These are phyloP conservation scores for Suhomyces prunicola DNA, from an alignment of 805 yeast species.

Conservation along the genomic window DNA sequence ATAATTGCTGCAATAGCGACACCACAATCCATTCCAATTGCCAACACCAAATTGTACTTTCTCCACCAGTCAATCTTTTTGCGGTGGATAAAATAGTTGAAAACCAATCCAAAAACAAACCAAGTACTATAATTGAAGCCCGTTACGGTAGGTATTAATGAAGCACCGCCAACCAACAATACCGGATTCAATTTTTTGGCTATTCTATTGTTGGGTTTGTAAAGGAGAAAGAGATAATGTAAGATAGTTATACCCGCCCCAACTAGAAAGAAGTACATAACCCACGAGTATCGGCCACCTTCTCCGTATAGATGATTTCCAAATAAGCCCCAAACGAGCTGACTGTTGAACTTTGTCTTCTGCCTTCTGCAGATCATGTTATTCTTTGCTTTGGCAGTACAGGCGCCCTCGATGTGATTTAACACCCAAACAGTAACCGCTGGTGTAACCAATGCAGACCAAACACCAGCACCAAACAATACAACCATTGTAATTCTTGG, in stretches of 20 bases:
- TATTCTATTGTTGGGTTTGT: background rate
- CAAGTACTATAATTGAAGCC: background rate
- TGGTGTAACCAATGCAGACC: conserved; percentile 18
- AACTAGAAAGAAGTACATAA: background rate
- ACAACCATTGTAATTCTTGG: conserved; percentile 13
- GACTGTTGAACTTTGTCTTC: background rate
- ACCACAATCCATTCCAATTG: conserved; percentile 14
- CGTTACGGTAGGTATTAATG: background rate
- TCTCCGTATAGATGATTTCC: background rate
- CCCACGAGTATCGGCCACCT: background rate
- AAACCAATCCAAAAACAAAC: background rate
- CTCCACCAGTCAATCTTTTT: conserved; percentile 2
- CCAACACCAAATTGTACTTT: conserved; percentile 10
- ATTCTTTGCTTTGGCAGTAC: conserved; percentile 2
- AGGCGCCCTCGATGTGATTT: conserved; percentile 14
- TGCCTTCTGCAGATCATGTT: background rate
- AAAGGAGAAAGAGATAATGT: background rate
- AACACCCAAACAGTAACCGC: conserved; percentile 21
- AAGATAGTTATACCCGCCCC: background rate
- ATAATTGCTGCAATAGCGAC: conserved; percentile 34
- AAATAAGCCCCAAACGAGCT: background rate
- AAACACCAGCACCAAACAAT: conserved; percentile 14
- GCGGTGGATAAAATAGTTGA: background rate
- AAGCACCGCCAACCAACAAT: background rate
- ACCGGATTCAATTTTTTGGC: background rate